Evolutionary conservation across 2,329 filamentous ascomycete species (phyloP).

Genomic region (Fusarium globosum): DNA sequence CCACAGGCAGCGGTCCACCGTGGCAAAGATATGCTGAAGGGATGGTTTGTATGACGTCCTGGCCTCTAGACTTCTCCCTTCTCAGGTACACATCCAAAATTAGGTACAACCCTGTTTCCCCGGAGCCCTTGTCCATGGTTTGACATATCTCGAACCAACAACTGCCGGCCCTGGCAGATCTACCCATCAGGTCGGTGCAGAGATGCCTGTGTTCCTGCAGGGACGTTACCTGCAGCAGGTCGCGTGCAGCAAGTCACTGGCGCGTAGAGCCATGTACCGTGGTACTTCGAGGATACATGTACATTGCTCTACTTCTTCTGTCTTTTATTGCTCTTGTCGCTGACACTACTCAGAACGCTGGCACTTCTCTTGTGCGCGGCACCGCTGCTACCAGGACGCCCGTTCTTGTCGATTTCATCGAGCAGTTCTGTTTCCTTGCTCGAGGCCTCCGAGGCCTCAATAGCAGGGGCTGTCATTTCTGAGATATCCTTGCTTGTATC

Average conservation of each 20-base stretch:
- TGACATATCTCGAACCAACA: slow-evolving; percentile 26
- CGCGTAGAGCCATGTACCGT: slow-evolving; percentile 28
- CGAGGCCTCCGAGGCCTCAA: slow-evolving; percentile 18
- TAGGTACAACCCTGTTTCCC: slow-evolving; percentile 17
- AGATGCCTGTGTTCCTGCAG: slow-evolving; percentile 26
- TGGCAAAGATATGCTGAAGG: slow-evolving; percentile 1
- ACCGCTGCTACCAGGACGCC: slow-evolving; percentile 54
- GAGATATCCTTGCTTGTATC: slow-evolving; percentile 36
- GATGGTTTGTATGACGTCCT: slow-evolving; percentile 12
- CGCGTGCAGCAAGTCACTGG: slow-evolving; percentile 29
- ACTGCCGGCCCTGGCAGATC: slow-evolving; percentile 29
- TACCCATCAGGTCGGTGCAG: slow-evolving; percentile 10
- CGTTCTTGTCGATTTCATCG: slow-evolving; percentile 45
- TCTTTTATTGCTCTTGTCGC: slow-evolving; percentile 71
- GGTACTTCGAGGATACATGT: slow-evolving; percentile 39
- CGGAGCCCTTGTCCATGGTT: slow-evolving; percentile 5
- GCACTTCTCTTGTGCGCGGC: slow-evolving; percentile 79
- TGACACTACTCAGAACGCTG: slow-evolving; percentile 78
- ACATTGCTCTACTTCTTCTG: slow-evolving; percentile 59
- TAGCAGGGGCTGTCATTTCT: slow-evolving; percentile 15
- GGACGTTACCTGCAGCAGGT: slow-evolving; percentile 16
- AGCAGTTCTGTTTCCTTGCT: slow-evolving; percentile 33
- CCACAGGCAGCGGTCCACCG: slow-evolving; percentile 29
- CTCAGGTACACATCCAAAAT: slow-evolving; percentile 6
- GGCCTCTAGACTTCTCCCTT: background rate